These are phyloP conservation scores for Adansonia grandidieri DNA, from an alignment of 441 rosid genomes.

Conservation along the genomic window DNA sequence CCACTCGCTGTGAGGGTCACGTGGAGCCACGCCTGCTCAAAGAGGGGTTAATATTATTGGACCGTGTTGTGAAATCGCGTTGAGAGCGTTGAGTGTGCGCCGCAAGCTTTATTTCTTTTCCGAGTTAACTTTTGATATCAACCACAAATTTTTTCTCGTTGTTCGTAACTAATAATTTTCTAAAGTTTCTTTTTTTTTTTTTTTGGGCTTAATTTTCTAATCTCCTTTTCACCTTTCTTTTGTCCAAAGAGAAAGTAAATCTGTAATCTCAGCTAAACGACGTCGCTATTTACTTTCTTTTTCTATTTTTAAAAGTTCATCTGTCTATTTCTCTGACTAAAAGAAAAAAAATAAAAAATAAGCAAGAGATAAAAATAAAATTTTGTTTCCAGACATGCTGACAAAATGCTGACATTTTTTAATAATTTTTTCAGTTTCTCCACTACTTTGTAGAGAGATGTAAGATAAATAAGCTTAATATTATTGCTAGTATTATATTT, in stretches of 20 bases:
- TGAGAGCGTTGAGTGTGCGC: neutral
- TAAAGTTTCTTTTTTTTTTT: neutral
- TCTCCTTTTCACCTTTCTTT: neutral
- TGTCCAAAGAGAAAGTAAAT: neutral
- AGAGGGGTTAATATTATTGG: conserved; percentile 13
- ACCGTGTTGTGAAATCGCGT: neutral
- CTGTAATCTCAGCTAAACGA: no score
- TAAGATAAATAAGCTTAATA: no score
- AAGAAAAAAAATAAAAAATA: no score
- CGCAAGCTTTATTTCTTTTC: neutral
- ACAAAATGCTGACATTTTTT: no score
- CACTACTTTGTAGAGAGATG: no score
- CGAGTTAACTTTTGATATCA: conserved; percentile 7
- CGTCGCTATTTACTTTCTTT: neutral
- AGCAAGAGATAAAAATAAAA: no score
- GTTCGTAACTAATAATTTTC: neutral
- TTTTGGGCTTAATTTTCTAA: neutral
- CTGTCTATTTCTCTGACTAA: no score
- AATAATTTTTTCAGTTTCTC: no score
- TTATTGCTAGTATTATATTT: no score
- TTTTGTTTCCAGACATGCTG: no score
- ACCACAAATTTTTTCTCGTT: neutral
- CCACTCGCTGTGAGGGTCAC: neutral
- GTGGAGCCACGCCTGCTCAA: neutral
- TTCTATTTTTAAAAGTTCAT: no score